Evolutionary conservation across 805 yeast species (phyloP).

Genomic region (Metschnikowia baotianmanensis): DNA sequence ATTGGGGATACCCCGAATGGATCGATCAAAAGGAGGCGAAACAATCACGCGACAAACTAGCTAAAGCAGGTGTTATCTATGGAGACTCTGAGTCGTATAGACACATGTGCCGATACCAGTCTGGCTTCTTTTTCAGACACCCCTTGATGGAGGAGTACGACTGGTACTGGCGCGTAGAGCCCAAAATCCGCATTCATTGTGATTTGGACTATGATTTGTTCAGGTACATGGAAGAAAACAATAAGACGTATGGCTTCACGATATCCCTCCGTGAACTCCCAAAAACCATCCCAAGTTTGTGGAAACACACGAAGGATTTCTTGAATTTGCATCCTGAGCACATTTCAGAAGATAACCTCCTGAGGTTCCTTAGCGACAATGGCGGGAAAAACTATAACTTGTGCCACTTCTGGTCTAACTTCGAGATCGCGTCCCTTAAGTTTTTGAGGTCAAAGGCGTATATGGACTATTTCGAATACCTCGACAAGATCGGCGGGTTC

Average conservation of each 20-base stretch:
- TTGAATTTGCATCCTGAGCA: conserved; percentile 18
- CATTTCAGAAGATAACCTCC: conserved; percentile 33
- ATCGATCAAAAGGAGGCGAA: conserved; percentile 28
- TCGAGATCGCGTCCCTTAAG: conserved; percentile 73
- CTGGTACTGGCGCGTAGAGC: conserved; percentile 29
- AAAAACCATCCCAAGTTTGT: conserved; percentile 22
- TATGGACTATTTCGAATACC: conserved; percentile 57
- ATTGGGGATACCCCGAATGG: conserved; percentile 23
- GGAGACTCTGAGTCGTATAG: conserved; percentile 19
- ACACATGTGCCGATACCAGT: conserved; percentile 23
- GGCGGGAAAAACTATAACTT: conserved; percentile 68
- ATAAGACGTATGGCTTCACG: conserved; percentile 26
- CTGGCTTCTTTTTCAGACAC: conserved; percentile 23
- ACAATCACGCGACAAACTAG: conserved; percentile 23
- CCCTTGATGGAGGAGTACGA: conserved; percentile 23
- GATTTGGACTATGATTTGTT: conserved; percentile 27
- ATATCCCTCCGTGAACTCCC: conserved; percentile 23
- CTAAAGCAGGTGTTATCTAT: conserved; percentile 30
- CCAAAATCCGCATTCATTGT: conserved; percentile 23
- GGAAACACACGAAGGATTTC: conserved; percentile 23
- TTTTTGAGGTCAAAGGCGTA: conserved; percentile 78
- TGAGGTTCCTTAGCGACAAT: conserved; percentile 70
- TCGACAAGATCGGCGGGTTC: conserved; percentile 73
- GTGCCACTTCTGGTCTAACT: conserved; percentile 91
- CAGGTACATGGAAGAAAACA: conserved; percentile 22